These are phyloP conservation scores for Chlorella sp. DNA, from an alignment of 139 green algal species.

Conservation along the genomic window DNA sequence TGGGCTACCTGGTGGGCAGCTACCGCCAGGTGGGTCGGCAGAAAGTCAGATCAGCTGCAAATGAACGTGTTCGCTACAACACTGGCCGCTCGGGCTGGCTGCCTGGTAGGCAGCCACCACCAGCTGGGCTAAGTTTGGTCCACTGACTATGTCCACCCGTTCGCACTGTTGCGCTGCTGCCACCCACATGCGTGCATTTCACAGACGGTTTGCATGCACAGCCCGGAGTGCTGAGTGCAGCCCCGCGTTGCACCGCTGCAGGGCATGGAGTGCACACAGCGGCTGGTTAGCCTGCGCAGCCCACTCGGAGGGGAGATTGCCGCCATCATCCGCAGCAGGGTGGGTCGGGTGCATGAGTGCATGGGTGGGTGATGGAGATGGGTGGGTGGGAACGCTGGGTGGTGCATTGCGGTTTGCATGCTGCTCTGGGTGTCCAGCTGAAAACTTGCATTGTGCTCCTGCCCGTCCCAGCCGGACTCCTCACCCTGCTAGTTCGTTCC, in stretches of 20 bases:
- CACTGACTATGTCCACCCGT: neutral
- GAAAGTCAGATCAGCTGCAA: neutral
- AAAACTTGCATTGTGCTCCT: neutral
- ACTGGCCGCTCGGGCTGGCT: neutral
- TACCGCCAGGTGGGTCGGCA: constrained; percentile 15
- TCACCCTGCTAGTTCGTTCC: no score
- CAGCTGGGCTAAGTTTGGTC: neutral
- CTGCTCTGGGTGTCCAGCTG: neutral
- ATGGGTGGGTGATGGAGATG: neutral
- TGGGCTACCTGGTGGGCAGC: constrained; percentile 25
- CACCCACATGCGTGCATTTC: no score
- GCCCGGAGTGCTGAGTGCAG: no score
- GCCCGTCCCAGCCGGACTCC: no score
- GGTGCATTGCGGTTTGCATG: neutral
- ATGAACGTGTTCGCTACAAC: neutral
- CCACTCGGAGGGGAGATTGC: neutral
- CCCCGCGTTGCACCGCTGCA: neutral
- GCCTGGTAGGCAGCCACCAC: neutral
- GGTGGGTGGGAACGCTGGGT: neutral
- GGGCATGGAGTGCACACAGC: constrained; percentile 15
- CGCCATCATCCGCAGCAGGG: constrained; percentile 6
- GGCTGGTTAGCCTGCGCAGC: neutral
- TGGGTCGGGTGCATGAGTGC: neutral
- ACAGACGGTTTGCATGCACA: no score
- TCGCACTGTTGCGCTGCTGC: neutral